Evolutionary conservation across 2,329 filamentous ascomycete species (phyloP).

Genomic region (Fragosphaeria purpurea): DNA sequence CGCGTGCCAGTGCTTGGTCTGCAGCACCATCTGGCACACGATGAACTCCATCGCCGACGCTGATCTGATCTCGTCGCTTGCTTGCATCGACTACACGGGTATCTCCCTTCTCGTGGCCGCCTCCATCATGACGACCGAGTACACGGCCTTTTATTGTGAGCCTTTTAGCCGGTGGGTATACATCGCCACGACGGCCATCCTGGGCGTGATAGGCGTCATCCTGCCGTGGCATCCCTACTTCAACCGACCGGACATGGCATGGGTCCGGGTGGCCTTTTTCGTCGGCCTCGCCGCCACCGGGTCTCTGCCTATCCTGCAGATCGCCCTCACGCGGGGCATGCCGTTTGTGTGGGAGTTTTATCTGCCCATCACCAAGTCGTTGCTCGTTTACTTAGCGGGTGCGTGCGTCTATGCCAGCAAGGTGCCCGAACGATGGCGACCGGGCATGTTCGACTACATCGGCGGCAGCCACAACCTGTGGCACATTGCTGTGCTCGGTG

Average conservation of each 20-base stretch:
- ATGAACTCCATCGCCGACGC: slow-evolving; percentile 96
- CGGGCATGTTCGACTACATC: slow-evolving; percentile 89
- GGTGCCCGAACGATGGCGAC: slow-evolving; percentile 84
- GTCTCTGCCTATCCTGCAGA: slow-evolving; percentile 78
- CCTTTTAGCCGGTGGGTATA: slow-evolving; percentile 78
- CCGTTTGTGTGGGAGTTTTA: slow-evolving; percentile 85
- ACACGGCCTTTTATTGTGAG: slow-evolving; percentile 98
- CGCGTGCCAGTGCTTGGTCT: slow-evolving; percentile 87
- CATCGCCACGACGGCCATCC: slow-evolving; percentile 67
- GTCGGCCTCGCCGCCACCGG: slow-evolving; percentile 79
- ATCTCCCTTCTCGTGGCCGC: slow-evolving; percentile 92
- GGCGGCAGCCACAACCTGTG: slow-evolving; percentile 96
- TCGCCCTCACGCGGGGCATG: slow-evolving; percentile 66
- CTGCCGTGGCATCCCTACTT: slow-evolving; percentile 94
- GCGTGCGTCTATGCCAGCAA: slow-evolving; percentile 85
- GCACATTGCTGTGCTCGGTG: slow-evolving; percentile 88
- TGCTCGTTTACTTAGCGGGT: slow-evolving; percentile 76
- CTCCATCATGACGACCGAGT: slow-evolving; percentile 96
- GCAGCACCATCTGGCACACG: slow-evolving; percentile 95
- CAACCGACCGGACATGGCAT: slow-evolving; percentile 86
- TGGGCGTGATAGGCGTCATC: slow-evolving; percentile 80
- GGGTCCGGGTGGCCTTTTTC: slow-evolving; percentile 87
- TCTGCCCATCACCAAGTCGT: slow-evolving; percentile 71
- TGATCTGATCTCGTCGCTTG: slow-evolving; percentile 83
- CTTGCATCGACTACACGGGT: slow-evolving; percentile 96